Evolutionary conservation across 768 basidiomycete species (phyloP), one percentile per base, ranked within the genome.

Genomic region (Astraeus odoratus): DNA sequence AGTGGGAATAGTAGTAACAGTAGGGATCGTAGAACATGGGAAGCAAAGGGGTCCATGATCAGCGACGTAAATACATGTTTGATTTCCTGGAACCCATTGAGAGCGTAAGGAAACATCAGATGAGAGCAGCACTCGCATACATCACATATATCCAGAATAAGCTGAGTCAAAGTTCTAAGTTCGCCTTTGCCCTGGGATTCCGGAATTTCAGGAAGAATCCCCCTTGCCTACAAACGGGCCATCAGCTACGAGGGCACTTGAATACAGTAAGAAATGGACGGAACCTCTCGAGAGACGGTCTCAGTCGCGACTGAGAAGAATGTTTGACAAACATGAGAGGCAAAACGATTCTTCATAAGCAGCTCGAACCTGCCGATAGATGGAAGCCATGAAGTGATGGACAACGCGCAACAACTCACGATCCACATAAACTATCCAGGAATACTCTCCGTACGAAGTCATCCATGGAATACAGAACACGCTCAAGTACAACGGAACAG

Each of bases 281-380:
- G 22, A 50, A 84, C 86, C 74, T 90, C 88, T 60, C 87, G 71
- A 20, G 75, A 68, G 35, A 88, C 64, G 0, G 86, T 86, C 35
- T 80, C 74, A 23, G 56, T 57, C 5, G 80, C 77, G 19, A 89
- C 77, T 2, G 74, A 75, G 52, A 97, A 74, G 51, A 96, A 67
- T 1, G 92, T 97, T 63, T 97, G 92, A 55, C 86, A 86, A 6
- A 96, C 94, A 77, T 97, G 94, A 20, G 93, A 95, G 13, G 86
- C 91, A 69, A 96, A 98, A 23, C 93, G 78, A 57, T 98, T 86
- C 57, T 74, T 80, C 23, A 75, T 67, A 22, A 93, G 71, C 19
- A 67, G 57, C 47, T 78, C 79, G 51, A 80, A 86, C 6, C 88
- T 85, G 47, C 29, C 20, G 1, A 39, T 46, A 45, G 42, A 29